A percentile compares a stretch with the other conserved stretches of the same genome.
Evolutionary conservation across 2,329 filamentous ascomycete genomes (phyloP).

Genomic region (Venturia asperata): DNA sequence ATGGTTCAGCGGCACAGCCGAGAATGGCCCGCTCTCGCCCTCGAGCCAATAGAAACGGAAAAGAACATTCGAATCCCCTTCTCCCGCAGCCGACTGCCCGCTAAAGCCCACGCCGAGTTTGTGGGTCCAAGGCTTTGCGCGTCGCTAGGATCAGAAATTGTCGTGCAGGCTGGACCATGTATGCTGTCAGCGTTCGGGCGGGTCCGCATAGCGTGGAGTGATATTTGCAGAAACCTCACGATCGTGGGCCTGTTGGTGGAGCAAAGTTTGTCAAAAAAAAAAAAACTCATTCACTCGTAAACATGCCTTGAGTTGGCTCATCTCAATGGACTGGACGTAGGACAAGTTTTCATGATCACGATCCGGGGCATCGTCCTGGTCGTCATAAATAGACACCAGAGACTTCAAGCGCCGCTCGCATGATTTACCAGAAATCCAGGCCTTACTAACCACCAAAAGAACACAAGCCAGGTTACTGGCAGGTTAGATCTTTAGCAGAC

Average conservation of each 20-base stretch:
- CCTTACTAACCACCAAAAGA: neutral
- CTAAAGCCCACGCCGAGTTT: conserved; percentile 1
- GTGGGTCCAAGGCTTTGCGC: neutral
- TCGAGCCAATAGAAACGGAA: neutral
- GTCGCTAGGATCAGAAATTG: neutral
- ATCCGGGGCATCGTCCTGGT: too few species aligned
- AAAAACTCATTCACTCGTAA: neutral
- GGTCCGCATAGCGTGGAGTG: neutral
- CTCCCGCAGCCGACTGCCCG: neutral
- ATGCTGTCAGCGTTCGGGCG: neutral
- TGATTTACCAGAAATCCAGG: neutral
- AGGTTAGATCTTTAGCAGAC: neutral
- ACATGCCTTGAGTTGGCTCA: neutral
- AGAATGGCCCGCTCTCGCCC: neutral
- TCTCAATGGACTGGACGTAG: too few species aligned
- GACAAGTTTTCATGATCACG: too few species aligned
- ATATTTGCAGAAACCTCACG: neutral
- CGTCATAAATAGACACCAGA: too few species aligned
- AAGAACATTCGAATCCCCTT: neutral
- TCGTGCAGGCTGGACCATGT: neutral
- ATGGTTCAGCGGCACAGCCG: neutral
- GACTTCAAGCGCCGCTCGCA: neutral
- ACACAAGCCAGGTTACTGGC: neutral
- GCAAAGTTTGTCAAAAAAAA: neutral
- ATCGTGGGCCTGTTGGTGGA: neutral